These are phyloP conservation scores for Lentinus polychrous DNA, from an alignment of 1,284 basidiomycete species.

Conservation along the genomic window DNA sequence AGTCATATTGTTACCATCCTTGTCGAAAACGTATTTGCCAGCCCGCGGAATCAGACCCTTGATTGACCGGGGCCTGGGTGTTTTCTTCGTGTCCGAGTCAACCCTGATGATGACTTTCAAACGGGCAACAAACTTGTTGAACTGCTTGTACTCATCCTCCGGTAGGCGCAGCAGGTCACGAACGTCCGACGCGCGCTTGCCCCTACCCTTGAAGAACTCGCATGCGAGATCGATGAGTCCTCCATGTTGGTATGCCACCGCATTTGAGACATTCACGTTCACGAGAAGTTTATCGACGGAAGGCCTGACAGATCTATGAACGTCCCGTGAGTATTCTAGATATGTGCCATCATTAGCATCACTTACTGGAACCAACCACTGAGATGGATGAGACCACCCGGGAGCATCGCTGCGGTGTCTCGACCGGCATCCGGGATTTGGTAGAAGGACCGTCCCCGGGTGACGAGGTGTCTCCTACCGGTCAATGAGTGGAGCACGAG, in stretches of 20 bases:
- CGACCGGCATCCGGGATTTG: neutral
- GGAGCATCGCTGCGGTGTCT: neutral
- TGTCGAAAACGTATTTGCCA: slow-evolving; percentile 25
- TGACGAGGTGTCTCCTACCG: neutral
- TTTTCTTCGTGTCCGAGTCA: neutral
- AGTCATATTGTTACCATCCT: slow-evolving; percentile 24
- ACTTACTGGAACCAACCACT: slow-evolving; percentile 17
- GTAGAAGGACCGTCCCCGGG: neutral
- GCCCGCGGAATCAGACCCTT: slow-evolving; percentile 16
- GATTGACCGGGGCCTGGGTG: slow-evolving; percentile 19
- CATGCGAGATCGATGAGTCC: slow-evolving; percentile 23
- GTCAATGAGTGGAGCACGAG: neutral
- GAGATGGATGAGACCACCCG: slow-evolving; percentile 6
- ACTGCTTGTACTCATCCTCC: neutral
- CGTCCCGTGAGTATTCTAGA: neutral
- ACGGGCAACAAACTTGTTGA: neutral
- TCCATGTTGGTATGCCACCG: slow-evolving; percentile 23
- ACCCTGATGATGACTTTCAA: neutral
- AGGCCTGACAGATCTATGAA: slow-evolving; percentile 18
- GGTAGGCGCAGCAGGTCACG: no score
- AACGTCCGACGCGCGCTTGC: neutral
- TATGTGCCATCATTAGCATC: neutral
- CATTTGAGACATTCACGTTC: slow-evolving; percentile 19
- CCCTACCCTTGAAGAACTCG: slow-evolving; percentile 7
- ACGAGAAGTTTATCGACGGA: slow-evolving; percentile 15